Percentiles rank a stretch among this genome's conserved stretches.
These are phyloP conservation scores for Hibiscus mutabilis DNA, from an alignment of 345 rosid genomes.

Conservation along the genomic window DNA sequence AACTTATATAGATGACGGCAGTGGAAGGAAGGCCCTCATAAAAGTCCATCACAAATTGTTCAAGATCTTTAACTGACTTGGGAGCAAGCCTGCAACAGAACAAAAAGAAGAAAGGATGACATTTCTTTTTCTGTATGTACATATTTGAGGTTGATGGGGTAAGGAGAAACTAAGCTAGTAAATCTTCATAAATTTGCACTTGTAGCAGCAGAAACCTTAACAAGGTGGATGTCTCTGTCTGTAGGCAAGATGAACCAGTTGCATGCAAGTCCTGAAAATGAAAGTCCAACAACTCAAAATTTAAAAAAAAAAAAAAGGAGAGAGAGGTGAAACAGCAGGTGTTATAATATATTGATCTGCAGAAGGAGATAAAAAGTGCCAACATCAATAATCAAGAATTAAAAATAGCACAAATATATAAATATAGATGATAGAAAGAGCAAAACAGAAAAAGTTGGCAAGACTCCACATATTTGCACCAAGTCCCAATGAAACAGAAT, in stretches of 20 bases:
- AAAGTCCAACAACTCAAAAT: background rate
- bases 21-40: slow-evolving; percentile 54
- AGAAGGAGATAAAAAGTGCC: background rate
- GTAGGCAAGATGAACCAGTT: slow-evolving; percentile 27
- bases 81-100: slow-evolving; percentile 68
- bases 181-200: background rate
- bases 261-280: slow-evolving; percentile 34
- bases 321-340: background rate
- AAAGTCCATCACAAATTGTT: slow-evolving; percentile 49
- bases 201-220: slow-evolving; percentile 42
- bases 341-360: background rate
- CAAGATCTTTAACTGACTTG: slow-evolving; percentile 57
- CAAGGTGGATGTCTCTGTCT: slow-evolving; percentile 25
- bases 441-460: background rate
- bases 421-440: background rate
- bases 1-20: slow-evolving; percentile 58
- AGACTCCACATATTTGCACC: background rate
- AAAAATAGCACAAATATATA: background rate
- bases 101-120: slow-evolving; percentile 6
- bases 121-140: background rate
- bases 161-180: background rate
- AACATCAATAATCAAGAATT: background rate
- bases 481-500: background rate
- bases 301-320: background rate
- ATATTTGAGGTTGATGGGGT: background rate